A percentile compares a stretch with the other conserved stretches of the same genome.
phyloP scores from a whole-genome alignment of 352 stramenopile species.

The Blastocystis sp. region DNA sequence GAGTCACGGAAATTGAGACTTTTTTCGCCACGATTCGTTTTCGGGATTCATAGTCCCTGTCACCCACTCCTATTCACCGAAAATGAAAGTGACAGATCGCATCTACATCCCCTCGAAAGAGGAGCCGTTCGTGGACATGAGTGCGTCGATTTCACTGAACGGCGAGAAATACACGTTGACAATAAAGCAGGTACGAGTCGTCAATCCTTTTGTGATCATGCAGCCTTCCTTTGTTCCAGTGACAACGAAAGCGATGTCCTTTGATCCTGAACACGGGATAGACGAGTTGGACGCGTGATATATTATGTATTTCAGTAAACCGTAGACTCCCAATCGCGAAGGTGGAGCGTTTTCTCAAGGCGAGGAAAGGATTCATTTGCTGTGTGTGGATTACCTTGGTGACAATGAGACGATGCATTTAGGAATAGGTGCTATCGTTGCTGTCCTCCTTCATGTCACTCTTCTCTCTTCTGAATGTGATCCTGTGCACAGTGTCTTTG shows the following conservation, averaged over 20 bases:
- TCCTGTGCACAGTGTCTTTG: too few species aligned
- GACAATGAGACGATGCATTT: too few species aligned
- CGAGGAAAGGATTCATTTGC: neutral
- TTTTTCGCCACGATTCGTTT: neutral
- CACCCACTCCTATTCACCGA: neutral
- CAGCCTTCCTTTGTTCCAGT: too few species aligned
- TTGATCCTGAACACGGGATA: neutral
- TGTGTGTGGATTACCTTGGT: too few species aligned
- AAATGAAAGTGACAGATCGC: neutral
- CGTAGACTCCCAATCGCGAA: neutral
- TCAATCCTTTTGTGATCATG: too few species aligned
- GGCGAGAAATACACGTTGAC: neutral
- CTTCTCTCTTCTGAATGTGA: neutral
- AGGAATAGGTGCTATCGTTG: too few species aligned
- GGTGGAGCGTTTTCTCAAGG: neutral
- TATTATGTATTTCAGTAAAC: neutral
- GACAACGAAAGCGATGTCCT: too few species aligned
- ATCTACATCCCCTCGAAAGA: neutral
- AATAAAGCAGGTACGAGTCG: neutral
- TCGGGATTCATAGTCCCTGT: neutral
- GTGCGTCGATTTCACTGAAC: neutral
- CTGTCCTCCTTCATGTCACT: neutral
- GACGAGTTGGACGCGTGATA: neutral
- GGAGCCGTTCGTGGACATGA: neutral
- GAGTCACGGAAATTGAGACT: neutral